phyloP scores from a whole-genome alignment of 208 protist species.

The Acanthamoeba lugdunensis region DNA sequence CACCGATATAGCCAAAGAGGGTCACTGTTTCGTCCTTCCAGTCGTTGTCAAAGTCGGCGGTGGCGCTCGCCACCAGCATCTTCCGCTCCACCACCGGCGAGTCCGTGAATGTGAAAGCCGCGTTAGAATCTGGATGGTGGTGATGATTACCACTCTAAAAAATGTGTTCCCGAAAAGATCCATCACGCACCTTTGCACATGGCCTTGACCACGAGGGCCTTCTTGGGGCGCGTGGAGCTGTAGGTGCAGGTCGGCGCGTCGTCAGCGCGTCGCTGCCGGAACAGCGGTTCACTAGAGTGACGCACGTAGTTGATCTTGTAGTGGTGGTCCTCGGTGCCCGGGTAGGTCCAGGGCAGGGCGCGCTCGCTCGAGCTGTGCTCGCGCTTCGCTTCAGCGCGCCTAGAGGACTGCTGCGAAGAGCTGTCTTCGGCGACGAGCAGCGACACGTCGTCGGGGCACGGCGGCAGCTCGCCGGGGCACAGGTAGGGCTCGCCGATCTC shows the following conservation, averaged over 20 bases:
- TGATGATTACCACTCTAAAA: no score
- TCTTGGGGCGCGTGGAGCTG: constrained; percentile 14
- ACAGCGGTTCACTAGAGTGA: not conserved
- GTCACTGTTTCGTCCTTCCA: constrained; percentile 41
- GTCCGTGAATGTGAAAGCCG: not conserved
- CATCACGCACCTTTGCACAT: constrained; percentile 5
- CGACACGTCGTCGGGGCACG: not conserved
- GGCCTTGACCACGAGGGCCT: constrained; percentile 49
- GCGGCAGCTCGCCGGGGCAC: constrained; percentile 48
- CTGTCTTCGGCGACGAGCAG: constrained; percentile 11
- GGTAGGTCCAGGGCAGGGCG: not conserved
- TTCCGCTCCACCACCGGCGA: not conserved
- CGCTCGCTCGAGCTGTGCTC: not conserved
- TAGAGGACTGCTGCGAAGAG: not conserved
- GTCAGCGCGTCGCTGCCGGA: not conserved
- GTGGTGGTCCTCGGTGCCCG: constrained; percentile 26
- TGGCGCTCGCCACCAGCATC: constrained; percentile 25
- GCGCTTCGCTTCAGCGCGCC: not conserved
- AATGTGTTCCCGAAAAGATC: no score
- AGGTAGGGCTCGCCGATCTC: constrained; percentile 66
- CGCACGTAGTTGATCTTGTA: constrained; percentile 19
- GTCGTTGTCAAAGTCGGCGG: constrained; percentile 41
- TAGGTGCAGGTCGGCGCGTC: constrained; percentile 10
- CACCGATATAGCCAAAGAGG: constrained; percentile 9
- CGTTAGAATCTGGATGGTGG: not conserved